A percentile compares a stretch with the other conserved stretches of the same genome.
phyloP scores from a whole-genome alignment of 2,329 filamentous ascomycete genomes.

The Ceratocystis harringtonii region DNA sequence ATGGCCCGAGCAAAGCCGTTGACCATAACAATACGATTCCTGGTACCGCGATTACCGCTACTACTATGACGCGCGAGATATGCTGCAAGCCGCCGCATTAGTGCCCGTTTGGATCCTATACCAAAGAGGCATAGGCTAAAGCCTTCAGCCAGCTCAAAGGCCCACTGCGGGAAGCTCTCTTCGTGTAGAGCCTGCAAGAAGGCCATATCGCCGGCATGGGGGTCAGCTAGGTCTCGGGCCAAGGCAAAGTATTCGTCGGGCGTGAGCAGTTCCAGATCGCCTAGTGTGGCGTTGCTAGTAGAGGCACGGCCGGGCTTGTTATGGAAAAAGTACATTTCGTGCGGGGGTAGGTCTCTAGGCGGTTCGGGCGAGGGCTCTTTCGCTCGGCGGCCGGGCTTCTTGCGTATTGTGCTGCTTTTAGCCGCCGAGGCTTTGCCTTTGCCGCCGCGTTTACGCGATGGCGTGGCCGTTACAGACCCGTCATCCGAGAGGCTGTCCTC shows the following conservation, averaged over 20 bases:
- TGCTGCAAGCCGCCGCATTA: constrained; percentile 62
- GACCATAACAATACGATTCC: constrained; percentile 56
- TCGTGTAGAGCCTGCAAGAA: constrained; percentile 62
- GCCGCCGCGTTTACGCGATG: constrained; percentile 29
- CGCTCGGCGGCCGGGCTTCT: constrained; percentile 23
- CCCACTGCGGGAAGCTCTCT: constrained; percentile 79
- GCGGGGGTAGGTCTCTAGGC: constrained; percentile 64
- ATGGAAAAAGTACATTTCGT: constrained; percentile 88
- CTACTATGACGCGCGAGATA: constrained; percentile 40
- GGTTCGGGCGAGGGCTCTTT: constrained; percentile 61
- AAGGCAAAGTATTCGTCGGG: constrained; percentile 83
- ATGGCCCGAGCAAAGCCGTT: constrained; percentile 66
- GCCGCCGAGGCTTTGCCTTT: constrained; percentile 17
- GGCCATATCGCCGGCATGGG: constrained; percentile 51
- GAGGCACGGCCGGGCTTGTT: constrained; percentile 68
- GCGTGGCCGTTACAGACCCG: constrained; percentile 32
- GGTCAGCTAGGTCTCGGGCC: constrained; percentile 32
- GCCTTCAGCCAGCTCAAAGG: constrained; percentile 71
- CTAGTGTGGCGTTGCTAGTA: constrained; percentile 75
- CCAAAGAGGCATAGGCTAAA: constrained; percentile 89
- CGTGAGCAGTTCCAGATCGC: constrained; percentile 59
- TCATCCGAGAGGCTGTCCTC: constrained; percentile 22
- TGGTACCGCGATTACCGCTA: constrained; percentile 23
- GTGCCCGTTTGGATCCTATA: constrained; percentile 70
- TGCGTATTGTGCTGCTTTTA: constrained; percentile 19